Percentiles rank a stretch among this genome's conserved stretches.
phyloP scores from a whole-genome alignment of 768 basidiomycete genomes.

The Russula virescens region DNA sequence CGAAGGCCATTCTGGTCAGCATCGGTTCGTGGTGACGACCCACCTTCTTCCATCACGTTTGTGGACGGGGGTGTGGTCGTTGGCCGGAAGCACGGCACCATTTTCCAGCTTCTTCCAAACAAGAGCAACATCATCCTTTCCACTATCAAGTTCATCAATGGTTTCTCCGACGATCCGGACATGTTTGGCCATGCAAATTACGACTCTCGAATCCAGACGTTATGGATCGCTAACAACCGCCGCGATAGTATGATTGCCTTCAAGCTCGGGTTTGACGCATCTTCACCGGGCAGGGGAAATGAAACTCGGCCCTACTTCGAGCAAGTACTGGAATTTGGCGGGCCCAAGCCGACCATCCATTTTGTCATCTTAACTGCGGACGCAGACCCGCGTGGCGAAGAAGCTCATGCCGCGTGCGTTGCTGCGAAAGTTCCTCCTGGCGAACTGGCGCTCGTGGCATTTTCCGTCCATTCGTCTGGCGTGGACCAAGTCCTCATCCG shows the following conservation, averaged over 20 bases:
- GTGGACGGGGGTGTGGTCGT: constrained; percentile 83
- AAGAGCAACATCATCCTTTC: constrained; percentile 69
- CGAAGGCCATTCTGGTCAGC: constrained; percentile 68
- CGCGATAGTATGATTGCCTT: constrained; percentile 80
- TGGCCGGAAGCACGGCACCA: constrained; percentile 77
- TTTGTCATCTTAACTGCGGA: constrained; percentile 85
- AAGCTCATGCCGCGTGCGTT: constrained; percentile 77
- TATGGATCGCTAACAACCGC: constrained; percentile 84
- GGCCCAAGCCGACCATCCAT: constrained; percentile 81
- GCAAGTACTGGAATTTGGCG: constrained; percentile 76
- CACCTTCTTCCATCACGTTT: constrained; percentile 78
- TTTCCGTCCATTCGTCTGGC: constrained; percentile 84
- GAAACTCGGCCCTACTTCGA: constrained; percentile 65
- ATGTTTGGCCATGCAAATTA: constrained; percentile 89
- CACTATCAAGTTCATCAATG: constrained; percentile 73
- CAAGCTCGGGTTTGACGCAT: constrained; percentile 60
- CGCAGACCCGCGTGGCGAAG: constrained; percentile 74
- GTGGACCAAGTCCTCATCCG: constrained; percentile 85
- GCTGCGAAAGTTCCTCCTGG: constrained; percentile 74
- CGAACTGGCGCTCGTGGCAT: constrained; percentile 76
- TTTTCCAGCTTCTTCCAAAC: constrained; percentile 77
- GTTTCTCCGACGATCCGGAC: constrained; percentile 62
- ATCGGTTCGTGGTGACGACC: constrained; percentile 72
- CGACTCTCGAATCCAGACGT: constrained; percentile 76
- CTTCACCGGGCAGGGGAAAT: constrained; percentile 52